phyloP scores from a whole-genome alignment of 495 filamentous ascomycete species.

The Annulohypoxylon nitens region DNA sequence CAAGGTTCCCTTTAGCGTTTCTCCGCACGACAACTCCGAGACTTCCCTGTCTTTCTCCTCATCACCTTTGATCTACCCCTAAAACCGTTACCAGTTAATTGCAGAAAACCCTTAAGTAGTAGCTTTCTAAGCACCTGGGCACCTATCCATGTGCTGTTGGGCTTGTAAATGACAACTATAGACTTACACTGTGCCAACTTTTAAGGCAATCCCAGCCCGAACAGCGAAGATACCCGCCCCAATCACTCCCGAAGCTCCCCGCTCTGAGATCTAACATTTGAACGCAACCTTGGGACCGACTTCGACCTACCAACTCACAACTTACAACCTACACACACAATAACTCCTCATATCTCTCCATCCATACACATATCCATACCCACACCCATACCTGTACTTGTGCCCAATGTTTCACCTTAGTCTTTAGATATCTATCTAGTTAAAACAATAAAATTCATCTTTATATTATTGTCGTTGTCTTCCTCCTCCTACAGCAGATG shows the following conservation, averaged over 20 bases:
- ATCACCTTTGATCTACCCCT: not conserved
- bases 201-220: slow-evolving; percentile 8
- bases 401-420: not conserved
- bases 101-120: not conserved
- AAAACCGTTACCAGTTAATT: not conserved
- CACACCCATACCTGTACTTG: not conserved
- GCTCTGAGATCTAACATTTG: slow-evolving; percentile 17
- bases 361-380: not conserved
- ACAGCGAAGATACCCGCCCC: slow-evolving; percentile 16
- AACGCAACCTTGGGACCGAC: not conserved
- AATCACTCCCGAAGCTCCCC: slow-evolving; percentile 40
- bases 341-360: slow-evolving; percentile 34
- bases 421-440: slow-evolving; percentile 4
- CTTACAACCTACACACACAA: not conserved
- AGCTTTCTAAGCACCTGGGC: not conserved
- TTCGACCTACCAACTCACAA: not conserved
- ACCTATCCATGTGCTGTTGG: not conserved
- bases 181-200: slow-evolving; percentile 7
- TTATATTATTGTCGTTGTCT: not conserved
- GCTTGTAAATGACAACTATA: not conserved
- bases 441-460: slow-evolving; percentile 18
- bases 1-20: slow-evolving; percentile 13
- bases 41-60: slow-evolving; percentile 6
- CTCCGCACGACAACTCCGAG: not conserved
- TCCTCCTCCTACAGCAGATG: slow-evolving; percentile 17